phyloP scores from a whole-genome alignment of 73 alveolate genomes.

The Paramecium pentaurelia region DNA sequence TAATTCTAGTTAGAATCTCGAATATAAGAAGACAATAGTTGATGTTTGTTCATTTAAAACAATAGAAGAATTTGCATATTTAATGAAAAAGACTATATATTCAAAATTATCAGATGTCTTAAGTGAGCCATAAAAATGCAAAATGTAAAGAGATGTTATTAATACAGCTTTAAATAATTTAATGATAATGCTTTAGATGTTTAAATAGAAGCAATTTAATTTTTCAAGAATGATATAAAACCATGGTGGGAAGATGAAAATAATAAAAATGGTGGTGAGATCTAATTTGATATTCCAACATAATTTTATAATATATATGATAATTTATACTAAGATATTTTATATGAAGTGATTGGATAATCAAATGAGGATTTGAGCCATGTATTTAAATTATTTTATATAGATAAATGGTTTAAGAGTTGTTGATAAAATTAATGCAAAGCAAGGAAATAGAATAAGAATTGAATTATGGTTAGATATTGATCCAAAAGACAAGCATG shows the following conservation, averaged over 20 bases:
- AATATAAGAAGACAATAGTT: neutral
- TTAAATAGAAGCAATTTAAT: neutral
- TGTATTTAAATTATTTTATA: neutral
- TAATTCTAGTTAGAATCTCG: neutral
- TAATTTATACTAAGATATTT: neutral
- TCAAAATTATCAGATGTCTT: constrained; percentile 2
- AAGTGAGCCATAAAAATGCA: constrained; percentile 10
- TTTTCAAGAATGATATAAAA: constrained; percentile 9
- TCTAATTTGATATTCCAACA: neutral
- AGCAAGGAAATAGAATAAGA: neutral
- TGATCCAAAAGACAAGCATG: neutral
- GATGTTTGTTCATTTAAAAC: neutral
- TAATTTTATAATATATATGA: neutral
- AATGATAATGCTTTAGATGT: neutral
- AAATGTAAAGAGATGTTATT: neutral
- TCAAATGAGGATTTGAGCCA: neutral
- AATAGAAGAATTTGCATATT: neutral
- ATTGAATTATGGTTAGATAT: neutral
- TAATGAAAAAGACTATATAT: constrained; percentile 9
- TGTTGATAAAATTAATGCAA: neutral
- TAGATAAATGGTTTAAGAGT: neutral
- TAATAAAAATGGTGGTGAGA: constrained; percentile 27
- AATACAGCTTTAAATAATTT: neutral
- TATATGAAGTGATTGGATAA: neutral
- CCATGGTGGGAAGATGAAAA: constrained; percentile 42